These are phyloP conservation scores for Termitomyces heimii DNA, from an alignment of 768 basidiomycete genomes.

Conservation along the genomic window DNA sequence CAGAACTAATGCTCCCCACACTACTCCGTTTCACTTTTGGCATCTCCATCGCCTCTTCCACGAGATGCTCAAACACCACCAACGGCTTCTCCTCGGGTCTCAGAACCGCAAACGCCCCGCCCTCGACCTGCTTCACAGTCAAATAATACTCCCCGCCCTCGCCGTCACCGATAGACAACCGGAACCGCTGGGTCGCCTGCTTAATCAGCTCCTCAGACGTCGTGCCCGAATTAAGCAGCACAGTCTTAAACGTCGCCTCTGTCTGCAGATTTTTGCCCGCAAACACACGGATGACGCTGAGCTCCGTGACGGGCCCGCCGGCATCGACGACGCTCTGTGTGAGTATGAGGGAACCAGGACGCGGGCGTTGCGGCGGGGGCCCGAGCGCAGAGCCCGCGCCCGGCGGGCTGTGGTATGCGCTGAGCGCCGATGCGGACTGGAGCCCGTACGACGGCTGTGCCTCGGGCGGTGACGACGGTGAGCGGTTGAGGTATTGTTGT, in stretches of 20 bases:
- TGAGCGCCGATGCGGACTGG: constrained; percentile 66
- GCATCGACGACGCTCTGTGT: constrained; percentile 55
- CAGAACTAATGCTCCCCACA: constrained; percentile 90
- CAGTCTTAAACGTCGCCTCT: constrained; percentile 98
- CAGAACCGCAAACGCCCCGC: constrained; percentile 73
- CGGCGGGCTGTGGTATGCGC: constrained; percentile 25
- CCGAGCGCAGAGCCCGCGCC: constrained; percentile 36
- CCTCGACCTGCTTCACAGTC: constrained; percentile 90
- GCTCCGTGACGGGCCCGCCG: constrained; percentile 65
- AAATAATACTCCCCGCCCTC: constrained; percentile 73
- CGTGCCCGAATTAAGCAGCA: constrained; percentile 83
- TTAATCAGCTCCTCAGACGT: constrained; percentile 78
- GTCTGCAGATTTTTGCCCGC: constrained; percentile 88
- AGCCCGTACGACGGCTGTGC: constrained; percentile 69
- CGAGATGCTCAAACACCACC: constrained; percentile 82
- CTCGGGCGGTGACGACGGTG: constrained; percentile 75
- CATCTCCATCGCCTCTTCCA: constrained; percentile 72
- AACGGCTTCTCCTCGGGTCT: constrained; percentile 75
- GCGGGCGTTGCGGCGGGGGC: constrained; percentile 45
- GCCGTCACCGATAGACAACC: constrained; percentile 69
- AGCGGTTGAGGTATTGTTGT: constrained; percentile 83
- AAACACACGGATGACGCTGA: constrained; percentile 95
- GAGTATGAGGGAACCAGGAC: constrained; percentile 76
- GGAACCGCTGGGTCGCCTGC: constrained; percentile 94
- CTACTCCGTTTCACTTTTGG: constrained; percentile 91